Conservation (phyloP, 768 basidiomycete genomes). For the Cystofilobasidium ferigula region DNA sequence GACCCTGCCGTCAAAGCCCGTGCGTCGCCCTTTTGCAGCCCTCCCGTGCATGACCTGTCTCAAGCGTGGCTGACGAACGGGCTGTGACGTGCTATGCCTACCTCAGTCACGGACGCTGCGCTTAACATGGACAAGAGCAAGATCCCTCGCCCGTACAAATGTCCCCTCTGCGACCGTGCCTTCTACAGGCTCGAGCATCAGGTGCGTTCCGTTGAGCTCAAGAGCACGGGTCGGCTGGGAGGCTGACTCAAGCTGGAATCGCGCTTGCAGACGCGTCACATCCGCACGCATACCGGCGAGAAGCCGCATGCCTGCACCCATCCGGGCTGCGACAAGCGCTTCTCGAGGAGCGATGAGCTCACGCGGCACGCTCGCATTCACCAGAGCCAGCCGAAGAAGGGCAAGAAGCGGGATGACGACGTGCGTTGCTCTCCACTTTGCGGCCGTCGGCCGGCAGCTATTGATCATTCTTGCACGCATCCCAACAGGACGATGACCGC, state of each 20-base stretch:
- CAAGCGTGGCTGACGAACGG: background rate
- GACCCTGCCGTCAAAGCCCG: slow-evolving; percentile 39
- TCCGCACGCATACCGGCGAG: slow-evolving; percentile 95
- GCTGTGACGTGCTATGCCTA: background rate
- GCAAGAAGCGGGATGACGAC: slow-evolving; percentile 42
- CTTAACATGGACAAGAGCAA: slow-evolving; percentile 43
- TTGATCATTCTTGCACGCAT: background rate
- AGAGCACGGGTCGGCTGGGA: background rate
- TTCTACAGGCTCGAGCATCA: slow-evolving; percentile 95
- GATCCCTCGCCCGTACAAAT: slow-evolving; percentile 81
- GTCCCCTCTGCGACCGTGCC: slow-evolving; percentile 87
- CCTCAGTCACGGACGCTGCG: slow-evolving; percentile 36
- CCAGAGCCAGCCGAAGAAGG: slow-evolving; percentile 36
- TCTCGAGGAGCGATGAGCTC: slow-evolving; percentile 95
- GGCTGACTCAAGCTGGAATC: slow-evolving; percentile 23
- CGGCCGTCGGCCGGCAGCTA: background rate
- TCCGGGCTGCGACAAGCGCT: slow-evolving; percentile 93
- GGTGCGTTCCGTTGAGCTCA: slow-evolving; percentile 42
- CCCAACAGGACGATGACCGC: slow-evolving; percentile 6
- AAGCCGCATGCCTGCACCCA: slow-evolving; percentile 89
- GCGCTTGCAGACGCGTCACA: slow-evolving; percentile 72
- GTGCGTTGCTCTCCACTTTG: slow-evolving; percentile 43
- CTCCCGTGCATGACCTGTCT: background rate
- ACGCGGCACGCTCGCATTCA: slow-evolving; percentile 94
- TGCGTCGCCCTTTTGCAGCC: background rate